A percentile compares a stretch with the other conserved stretches of the same genome.
These are phyloP conservation scores for Polyporus arcularius DNA, from an alignment of 768 basidiomycete genomes.

Conservation along the genomic window DNA sequence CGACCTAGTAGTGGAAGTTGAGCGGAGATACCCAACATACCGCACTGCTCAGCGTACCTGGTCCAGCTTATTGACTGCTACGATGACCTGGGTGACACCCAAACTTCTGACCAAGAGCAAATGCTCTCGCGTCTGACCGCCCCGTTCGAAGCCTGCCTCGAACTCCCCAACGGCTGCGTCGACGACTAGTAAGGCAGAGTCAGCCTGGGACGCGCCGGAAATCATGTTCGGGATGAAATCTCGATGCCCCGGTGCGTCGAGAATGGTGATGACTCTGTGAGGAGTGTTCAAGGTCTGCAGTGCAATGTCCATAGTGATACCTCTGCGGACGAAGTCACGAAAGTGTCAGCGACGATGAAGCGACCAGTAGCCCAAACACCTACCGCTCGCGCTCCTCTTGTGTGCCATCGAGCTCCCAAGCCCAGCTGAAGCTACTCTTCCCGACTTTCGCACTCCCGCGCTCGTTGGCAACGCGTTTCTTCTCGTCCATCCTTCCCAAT, in stretches of 20 bases:
- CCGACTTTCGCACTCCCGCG: constrained; percentile 87
- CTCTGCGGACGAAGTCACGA: constrained; percentile 48
- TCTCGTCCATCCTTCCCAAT: constrained; percentile 85
- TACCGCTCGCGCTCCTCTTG: constrained; percentile 92
- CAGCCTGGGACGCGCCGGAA: constrained; percentile 95
- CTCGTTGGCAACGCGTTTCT: constrained; percentile 81
- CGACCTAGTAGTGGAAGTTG: constrained; percentile 54
- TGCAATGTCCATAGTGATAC: constrained; percentile 98
- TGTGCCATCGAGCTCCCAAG: constrained; percentile 95
- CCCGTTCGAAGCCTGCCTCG: constrained; percentile 91
- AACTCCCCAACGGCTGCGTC: constrained; percentile 92
- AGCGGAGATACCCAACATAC: neutral
- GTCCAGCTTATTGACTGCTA: constrained; percentile 96
- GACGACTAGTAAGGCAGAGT: constrained; percentile 91
- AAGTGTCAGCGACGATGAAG: neutral
- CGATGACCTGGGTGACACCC: constrained; percentile 87
- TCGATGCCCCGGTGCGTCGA: constrained; percentile 96
- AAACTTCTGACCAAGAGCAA: constrained; percentile 88
- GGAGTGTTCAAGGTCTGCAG: constrained; percentile 75
- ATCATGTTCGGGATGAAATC: constrained; percentile 99
- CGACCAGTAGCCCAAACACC: neutral
- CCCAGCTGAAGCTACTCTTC: constrained; percentile 96
- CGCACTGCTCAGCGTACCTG: constrained; percentile 47
- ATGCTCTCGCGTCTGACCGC: constrained; percentile 96
- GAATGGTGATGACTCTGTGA: constrained; percentile 81